Percentiles rank a stretch among this genome's conserved stretches.
These are phyloP conservation scores for Picochlorum costavermella DNA, from an alignment of 139 green algal species.

Conservation along the genomic window DNA sequence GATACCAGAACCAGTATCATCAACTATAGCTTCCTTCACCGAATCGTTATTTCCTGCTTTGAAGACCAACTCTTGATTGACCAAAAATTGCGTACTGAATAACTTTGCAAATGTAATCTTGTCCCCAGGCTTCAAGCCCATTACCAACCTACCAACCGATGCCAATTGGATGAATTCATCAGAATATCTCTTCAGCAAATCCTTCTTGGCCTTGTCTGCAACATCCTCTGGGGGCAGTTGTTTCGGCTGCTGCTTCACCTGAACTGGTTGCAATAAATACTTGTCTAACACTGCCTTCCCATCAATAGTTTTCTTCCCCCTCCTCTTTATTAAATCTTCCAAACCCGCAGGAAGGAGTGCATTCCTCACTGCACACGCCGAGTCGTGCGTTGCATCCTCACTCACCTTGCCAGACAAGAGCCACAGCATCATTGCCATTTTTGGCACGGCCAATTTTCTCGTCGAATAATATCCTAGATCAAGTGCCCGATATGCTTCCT, in stretches of 20 bases:
- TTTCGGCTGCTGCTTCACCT: neutral
- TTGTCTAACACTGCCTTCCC: neutral
- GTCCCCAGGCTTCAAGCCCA: slow-evolving; percentile 14
- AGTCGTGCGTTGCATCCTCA: slow-evolving; percentile 3
- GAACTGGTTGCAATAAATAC: neutral
- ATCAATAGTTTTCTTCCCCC: neutral
- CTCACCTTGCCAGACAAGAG: slow-evolving; percentile 15
- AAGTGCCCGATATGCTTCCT: neutral
- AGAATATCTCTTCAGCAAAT: slow-evolving; percentile 1
- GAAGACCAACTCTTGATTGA: slow-evolving; percentile 29
- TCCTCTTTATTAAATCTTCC: neutral
- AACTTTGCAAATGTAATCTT: slow-evolving; percentile 25
- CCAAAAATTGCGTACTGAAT: slow-evolving; percentile 29
- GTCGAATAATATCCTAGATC: slow-evolving; percentile 6
- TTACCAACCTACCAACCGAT: slow-evolving; percentile 3
- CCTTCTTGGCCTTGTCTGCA: neutral
- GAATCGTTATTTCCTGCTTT: slow-evolving; percentile 1
- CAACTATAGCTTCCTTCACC: slow-evolving; percentile 21
- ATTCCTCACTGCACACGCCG: neutral
- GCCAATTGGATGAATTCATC: slow-evolving; percentile 15
- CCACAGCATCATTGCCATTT: slow-evolving; percentile 17
- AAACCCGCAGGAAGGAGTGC: neutral
- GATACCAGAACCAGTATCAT: slow-evolving; percentile 23
- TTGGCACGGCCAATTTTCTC: slow-evolving; percentile 4
- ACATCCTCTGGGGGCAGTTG: neutral